Percentiles rank a stretch among this genome's conserved stretches.
phyloP scores from a whole-genome alignment of 495 filamentous ascomycete genomes.

The Tuber indicum region DNA sequence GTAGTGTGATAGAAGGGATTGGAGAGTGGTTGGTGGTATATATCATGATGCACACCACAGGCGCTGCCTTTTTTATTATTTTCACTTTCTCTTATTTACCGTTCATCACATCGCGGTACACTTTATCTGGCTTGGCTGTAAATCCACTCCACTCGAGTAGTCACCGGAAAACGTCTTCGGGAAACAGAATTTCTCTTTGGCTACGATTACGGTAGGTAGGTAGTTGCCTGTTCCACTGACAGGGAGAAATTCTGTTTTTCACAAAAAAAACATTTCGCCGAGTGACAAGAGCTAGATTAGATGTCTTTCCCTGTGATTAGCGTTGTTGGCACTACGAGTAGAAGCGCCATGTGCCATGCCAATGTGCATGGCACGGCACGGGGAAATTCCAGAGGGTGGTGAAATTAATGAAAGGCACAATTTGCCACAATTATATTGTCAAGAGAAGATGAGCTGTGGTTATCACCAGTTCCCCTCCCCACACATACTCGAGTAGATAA shows the following conservation, averaged over 20 bases:
- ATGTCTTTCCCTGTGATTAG: background rate
- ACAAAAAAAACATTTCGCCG: background rate
- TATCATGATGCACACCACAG: constrained; percentile 11
- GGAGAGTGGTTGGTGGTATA: background rate
- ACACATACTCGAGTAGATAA: no score
- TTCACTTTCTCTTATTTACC: background rate
- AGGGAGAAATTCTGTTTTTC: background rate
- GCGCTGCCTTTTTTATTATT: constrained; percentile 15
- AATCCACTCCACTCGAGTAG: background rate
- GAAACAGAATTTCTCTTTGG: background rate
- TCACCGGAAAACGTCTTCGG: background rate
- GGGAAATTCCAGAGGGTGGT: no score
- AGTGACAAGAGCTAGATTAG: background rate
- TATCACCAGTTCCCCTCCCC: no score
- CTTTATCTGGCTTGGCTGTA: background rate
- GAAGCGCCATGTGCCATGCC: no score
- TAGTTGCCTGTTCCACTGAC: background rate
- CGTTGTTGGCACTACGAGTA: no score
- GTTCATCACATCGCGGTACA: no score
- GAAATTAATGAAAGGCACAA: no score
- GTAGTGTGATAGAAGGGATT: background rate
- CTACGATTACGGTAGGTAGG: background rate
- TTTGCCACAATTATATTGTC: no score
- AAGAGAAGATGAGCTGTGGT: no score
- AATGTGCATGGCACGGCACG: no score